phyloP scores from a whole-genome alignment of 129 eudicot genomes.

The Sambucus nigra region DNA sequence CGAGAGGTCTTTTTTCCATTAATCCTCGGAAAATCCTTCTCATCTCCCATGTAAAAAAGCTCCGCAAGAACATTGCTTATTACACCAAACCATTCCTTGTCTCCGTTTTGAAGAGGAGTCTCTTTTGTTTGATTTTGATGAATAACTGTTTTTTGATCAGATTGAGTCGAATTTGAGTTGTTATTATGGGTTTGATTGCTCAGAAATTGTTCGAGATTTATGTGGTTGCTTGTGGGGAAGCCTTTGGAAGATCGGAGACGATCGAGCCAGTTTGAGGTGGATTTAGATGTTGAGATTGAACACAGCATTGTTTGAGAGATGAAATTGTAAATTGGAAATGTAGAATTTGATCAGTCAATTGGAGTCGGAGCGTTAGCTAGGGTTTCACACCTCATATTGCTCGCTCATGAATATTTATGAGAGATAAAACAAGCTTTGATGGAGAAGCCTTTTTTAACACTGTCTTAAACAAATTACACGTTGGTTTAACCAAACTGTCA shows the following conservation, averaged over 20 bases:
- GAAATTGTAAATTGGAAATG: too few relatives aligned
- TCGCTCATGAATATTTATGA: too few relatives aligned
- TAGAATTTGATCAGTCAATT: too few relatives aligned
- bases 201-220: slow-evolving; percentile 37
- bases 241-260: slow-evolving; percentile 68
- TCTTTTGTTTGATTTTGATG: not conserved
- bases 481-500: too few relatives aligned
- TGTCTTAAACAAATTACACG: too few relatives aligned
- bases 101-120: slow-evolving; percentile 11
- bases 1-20: slow-evolving; percentile 33
- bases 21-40: slow-evolving; percentile 9
- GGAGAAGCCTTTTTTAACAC: too few relatives aligned
- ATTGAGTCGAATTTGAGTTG: slow-evolving; percentile 9
- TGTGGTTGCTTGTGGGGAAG: slow-evolving; percentile 30
- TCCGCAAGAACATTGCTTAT: slow-evolving; percentile 42
- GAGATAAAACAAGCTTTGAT: too few relatives aligned
- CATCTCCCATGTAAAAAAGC: slow-evolving; percentile 51
- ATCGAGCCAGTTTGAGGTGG: slow-evolving; percentile 57
- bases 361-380: too few relatives aligned
- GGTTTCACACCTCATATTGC: too few relatives aligned
- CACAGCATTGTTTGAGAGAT: slow-evolving; percentile 24
- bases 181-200: slow-evolving; percentile 3
- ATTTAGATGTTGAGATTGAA: slow-evolving; percentile 25
- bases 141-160: not conserved
- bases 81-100: slow-evolving; percentile 16